Percentiles rank a stretch among this genome's conserved stretches.
These are phyloP conservation scores for Elsinoe fawcettii DNA, from an alignment of 2,329 filamentous ascomycete species.

Conservation along the genomic window DNA sequence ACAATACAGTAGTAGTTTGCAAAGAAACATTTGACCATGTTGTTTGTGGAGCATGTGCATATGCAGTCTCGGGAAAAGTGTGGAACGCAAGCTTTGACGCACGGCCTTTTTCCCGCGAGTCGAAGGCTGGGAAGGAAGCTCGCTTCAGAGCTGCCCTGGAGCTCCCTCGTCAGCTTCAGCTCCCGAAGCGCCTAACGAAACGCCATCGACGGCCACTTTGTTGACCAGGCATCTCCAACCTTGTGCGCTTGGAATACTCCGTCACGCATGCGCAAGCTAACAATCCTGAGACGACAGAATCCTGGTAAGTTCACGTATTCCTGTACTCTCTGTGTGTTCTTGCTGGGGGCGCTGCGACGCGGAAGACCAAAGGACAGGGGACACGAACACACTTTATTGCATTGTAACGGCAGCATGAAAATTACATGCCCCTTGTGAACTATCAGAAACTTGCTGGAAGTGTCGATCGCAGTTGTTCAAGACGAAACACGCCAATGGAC, in stretches of 20 bases:
- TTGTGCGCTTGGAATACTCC: neutral
- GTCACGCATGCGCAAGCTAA: neutral
- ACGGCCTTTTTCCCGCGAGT: neutral
- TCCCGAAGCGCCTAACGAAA: neutral
- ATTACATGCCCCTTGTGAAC: neutral
- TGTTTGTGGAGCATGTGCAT: neutral
- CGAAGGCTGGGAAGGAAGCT: neutral
- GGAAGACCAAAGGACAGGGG: neutral
- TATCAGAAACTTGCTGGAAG: neutral
- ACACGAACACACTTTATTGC: neutral
- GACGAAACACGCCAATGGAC: constrained; percentile 3
- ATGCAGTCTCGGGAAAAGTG: neutral
- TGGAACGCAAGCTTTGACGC: neutral
- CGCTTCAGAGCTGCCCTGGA: neutral
- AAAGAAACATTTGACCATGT: neutral
- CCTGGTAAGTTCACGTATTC: neutral
- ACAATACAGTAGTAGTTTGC: neutral
- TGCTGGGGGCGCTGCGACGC: neutral
- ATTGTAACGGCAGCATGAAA: constrained; percentile 1
- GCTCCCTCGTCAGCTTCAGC: constrained; percentile 3
- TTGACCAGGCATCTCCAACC: constrained; percentile 12
- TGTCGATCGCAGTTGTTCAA: neutral
- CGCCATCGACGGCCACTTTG: constrained; percentile 3
- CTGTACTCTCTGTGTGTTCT: neutral
- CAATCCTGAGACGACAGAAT: neutral